Base-by-base conservation (phyloP, 2,329 filamentous ascomycete species). In the Hypoxylon rubiginosum region DNA sequence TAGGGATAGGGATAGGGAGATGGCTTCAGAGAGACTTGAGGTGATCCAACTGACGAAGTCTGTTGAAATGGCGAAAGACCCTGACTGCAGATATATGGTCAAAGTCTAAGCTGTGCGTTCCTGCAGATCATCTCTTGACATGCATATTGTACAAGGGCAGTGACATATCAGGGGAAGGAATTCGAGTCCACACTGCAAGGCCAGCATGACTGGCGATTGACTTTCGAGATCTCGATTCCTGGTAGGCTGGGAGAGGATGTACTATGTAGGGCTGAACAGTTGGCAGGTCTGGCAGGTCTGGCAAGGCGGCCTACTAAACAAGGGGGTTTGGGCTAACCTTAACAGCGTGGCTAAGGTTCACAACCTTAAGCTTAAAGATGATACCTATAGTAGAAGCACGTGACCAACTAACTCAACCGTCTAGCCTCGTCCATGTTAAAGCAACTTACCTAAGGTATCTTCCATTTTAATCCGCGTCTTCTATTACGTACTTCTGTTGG, bases 221-320 rank as follows among this genome's bases (percentile, higher is more conserved):
- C 43, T 15, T 64, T 43, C 24, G 19, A 62, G 62, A 68, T 68
- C 58, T 68, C 65, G 65, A 65, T 64, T 58, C 36, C 32, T 53
- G 17, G 39, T 43, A 9, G 17, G 39, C n/a, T 43, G n/a, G 9
- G 1, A 21, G n/a, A 13, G 58, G 15, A 30, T 52, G n/a, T n/a
- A n/a, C n/a, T n/a, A n/a, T n/a, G 54, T 68, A 68, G 65, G 65
- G 65, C 65, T 68, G 65, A 68, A 52, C 51, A 21, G 45, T 51
- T 32, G 26, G 48, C 21, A 39, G 34, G 17, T 30, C 39, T 24
- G 34, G 55, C 41, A 56, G 41, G 21, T 34, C 28, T 8, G 17
- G 24, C n/a, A n/a, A 48, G 32, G 45, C 30, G 26, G 49, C 28
- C 32, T 39, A 15, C 36, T 51, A 9, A 39, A 49, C 32, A 54